Percentiles rank a stretch among this genome's conserved stretches.
phyloP scores from a whole-genome alignment of 1,139 yeast genomes.

The Yamadazyma triangularis region DNA sequence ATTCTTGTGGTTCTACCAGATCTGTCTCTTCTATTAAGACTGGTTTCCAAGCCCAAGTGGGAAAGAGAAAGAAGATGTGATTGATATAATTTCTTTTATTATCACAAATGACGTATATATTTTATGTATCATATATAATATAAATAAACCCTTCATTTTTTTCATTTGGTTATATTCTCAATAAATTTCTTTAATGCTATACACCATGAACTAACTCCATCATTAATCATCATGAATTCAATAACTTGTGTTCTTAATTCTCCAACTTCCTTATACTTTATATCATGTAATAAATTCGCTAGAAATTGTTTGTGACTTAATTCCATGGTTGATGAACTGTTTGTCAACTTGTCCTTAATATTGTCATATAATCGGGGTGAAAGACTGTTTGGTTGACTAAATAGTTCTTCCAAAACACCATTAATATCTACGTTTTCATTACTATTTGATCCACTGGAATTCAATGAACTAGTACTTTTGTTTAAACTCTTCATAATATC shows the following conservation, averaged over 20 bases:
- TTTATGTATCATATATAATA: slow-evolving; percentile 7
- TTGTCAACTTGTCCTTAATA: slow-evolving; percentile 27
- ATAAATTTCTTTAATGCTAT: slow-evolving; percentile 49
- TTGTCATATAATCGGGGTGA: slow-evolving; percentile 32
- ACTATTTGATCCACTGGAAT: not conserved
- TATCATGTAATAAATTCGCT: slow-evolving; percentile 8
- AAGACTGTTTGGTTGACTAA: slow-evolving; percentile 17
- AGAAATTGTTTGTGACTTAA: slow-evolving; percentile 16
- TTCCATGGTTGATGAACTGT: slow-evolving; percentile 12
- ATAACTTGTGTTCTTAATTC: slow-evolving; percentile 23
- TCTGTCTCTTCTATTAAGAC: slow-evolving; percentile 97
- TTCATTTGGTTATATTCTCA: slow-evolving; percentile 18
- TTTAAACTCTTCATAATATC: slow-evolving; percentile 10
- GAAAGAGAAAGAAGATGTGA: slow-evolving; percentile 61
- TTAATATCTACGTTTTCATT: slow-evolving; percentile 5
- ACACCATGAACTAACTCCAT: slow-evolving; percentile 55
- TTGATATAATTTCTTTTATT: slow-evolving; percentile 1
- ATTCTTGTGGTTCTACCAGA: slow-evolving; percentile 96
- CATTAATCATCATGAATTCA: slow-evolving; percentile 47
- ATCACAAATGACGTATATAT: not conserved
- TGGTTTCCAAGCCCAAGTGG: slow-evolving; percentile 98
- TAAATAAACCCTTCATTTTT: slow-evolving; percentile 1
- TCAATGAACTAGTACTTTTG: slow-evolving; percentile 5
- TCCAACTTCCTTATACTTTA: slow-evolving; percentile 4
- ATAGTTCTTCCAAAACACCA: slow-evolving; percentile 11